These are phyloP conservation scores for Pseudomassariella vexata DNA, from an alignment of 2,329 filamentous ascomycete genomes.

Conservation along the genomic window DNA sequence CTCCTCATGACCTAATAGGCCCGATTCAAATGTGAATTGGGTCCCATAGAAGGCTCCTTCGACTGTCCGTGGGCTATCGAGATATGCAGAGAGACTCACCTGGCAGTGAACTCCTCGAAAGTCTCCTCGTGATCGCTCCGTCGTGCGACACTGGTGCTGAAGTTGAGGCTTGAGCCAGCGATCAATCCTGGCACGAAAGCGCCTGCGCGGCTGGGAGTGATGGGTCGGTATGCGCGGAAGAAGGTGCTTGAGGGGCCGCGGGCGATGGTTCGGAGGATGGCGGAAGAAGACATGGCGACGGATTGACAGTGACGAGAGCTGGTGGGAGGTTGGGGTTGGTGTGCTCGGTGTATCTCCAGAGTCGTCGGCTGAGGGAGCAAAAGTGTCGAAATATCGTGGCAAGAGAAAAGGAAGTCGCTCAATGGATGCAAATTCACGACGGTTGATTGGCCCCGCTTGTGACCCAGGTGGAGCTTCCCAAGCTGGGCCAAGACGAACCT, in stretches of 20 bases:
- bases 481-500: too few species aligned
- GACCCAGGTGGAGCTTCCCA: too few species aligned
- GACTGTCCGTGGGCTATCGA: background rate
- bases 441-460: conserved; percentile 1
- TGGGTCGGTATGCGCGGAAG: conserved; percentile 58
- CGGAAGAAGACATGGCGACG: conserved; percentile 57
- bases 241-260: conserved; percentile 59
- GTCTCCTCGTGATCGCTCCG: conserved; percentile 76
- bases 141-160: conserved; percentile 57
- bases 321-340: background rate
- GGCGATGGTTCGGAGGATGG: conserved; percentile 65
- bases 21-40: too few species aligned
- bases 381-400: conserved; percentile 4
- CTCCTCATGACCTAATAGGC: too few species aligned
- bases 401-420: conserved; percentile 7
- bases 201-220: conserved; percentile 48
- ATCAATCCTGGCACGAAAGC: conserved; percentile 44
- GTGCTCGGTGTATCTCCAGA: background rate
- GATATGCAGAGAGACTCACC: conserved; percentile 53
- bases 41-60: background rate
- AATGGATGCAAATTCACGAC: conserved; percentile 1
- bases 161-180: conserved; percentile 45
- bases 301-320: background rate
- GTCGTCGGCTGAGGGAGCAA: background rate
- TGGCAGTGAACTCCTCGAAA: conserved; percentile 97